Evolutionary conservation across 495 filamentous ascomycete genomes (phyloP).

Genomic region (Aspergillus indologenus): DNA sequence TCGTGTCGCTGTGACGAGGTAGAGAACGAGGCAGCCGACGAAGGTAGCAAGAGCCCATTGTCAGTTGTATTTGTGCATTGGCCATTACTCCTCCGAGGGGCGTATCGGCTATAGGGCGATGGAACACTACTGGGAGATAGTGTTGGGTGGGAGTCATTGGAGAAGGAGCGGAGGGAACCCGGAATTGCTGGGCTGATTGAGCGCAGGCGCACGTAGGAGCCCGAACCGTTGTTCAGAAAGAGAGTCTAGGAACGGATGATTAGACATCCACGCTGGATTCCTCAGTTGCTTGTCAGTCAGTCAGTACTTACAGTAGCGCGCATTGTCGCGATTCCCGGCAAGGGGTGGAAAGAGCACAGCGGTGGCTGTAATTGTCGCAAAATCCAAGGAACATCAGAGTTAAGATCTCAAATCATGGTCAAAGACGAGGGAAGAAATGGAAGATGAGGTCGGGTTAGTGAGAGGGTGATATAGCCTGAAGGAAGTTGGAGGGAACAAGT

Average conservation of each 20-base stretch:
- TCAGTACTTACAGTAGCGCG: conserved; percentile 34
- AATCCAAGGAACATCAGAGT: conserved; percentile 21
- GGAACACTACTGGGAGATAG: conserved; percentile 21
- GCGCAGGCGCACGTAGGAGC: conserved; percentile 27
- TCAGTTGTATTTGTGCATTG: conserved; percentile 9
- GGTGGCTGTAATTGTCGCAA: conserved; percentile 17
- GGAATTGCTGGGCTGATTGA: conserved; percentile 20
- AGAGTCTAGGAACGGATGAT: conserved; percentile 20
- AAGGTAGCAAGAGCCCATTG: conserved; percentile 11
- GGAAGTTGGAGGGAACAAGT: not conserved
- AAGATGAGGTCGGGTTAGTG: not conserved
- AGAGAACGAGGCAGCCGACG: conserved; percentile 37
- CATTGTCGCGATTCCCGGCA: conserved; percentile 27
- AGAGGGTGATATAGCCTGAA: conserved; percentile 5
- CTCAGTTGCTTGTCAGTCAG: not conserved
- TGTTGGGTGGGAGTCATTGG: conserved; percentile 22
- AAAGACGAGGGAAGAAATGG: not conserved
- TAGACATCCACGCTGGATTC: conserved; percentile 9
- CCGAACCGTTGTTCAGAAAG: conserved; percentile 23
- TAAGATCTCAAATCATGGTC: conserved; percentile 27
- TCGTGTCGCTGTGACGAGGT: conserved; percentile 34
- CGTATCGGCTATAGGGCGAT: conserved; percentile 12
- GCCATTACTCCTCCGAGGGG: conserved; percentile 16
- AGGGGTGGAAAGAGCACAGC: conserved; percentile 28
- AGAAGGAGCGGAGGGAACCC: conserved; percentile 27